phyloP scores from a whole-genome alignment of 108 stramenopile species.

The Mayamaea pseudoterrestris region DNA sequence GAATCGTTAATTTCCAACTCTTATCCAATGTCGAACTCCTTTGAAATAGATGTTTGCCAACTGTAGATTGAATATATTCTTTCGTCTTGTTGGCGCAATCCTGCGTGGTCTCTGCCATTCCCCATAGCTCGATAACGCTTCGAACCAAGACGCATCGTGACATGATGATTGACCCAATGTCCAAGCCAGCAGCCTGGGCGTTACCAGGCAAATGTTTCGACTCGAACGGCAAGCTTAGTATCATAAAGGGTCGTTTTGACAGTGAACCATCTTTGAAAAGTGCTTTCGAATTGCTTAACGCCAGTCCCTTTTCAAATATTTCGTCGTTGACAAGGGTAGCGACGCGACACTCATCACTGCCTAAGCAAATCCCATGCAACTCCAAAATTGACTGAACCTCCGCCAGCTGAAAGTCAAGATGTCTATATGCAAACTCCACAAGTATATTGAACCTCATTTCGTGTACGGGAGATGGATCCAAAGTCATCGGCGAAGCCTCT shows the following conservation, averaged over 20 bases:
- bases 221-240: constrained; percentile 15
- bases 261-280: background rate
- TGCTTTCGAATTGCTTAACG: background rate
- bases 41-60: constrained; percentile 9
- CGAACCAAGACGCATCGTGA: constrained; percentile 54
- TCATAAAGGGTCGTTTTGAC: constrained; percentile 14
- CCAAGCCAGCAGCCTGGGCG: constrained; percentile 1
- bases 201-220: constrained; percentile 4
- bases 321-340: background rate
- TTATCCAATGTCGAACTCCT: constrained; percentile 9
- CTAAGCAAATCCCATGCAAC: constrained; percentile 46
- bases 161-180: constrained; percentile 20
- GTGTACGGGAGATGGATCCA: too few species aligned
- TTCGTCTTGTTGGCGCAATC: constrained; percentile 28
- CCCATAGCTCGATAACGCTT: constrained; percentile 73
- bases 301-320: background rate
- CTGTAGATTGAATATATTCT: constrained; percentile 4
- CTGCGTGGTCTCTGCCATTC: constrained; percentile 27
- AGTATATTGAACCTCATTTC: constrained; percentile 56
- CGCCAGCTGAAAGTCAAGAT: constrained; percentile 69
- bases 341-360: constrained; percentile 18
- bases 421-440: constrained; percentile 65
- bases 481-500: too few species aligned
- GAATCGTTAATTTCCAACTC: constrained; percentile 67
- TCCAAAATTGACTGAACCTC: constrained; percentile 57